Evolutionary conservation across 2,329 filamentous ascomycete genomes (phyloP).

Genomic region (Alternaria metachromatica): DNA sequence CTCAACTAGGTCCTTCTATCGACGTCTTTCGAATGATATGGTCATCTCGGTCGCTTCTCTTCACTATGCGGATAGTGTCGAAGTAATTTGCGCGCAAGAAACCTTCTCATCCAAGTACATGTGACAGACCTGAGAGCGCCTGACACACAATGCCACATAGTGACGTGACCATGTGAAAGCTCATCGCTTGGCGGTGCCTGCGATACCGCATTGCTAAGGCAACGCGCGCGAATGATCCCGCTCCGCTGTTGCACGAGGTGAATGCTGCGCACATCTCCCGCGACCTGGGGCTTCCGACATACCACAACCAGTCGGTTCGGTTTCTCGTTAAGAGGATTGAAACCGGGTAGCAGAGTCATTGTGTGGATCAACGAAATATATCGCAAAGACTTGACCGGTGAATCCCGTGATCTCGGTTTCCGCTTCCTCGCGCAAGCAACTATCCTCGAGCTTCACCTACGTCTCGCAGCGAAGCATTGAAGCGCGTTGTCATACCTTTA

Average conservation of each 20-base stretch:
- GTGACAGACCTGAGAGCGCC: background rate
- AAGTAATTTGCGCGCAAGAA: background rate
- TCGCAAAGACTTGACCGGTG: background rate
- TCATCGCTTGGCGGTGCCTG: background rate
- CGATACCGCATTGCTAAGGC: background rate
- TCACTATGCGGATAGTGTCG: background rate
- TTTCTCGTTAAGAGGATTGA: too few relatives aligned
- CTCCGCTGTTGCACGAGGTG: background rate
- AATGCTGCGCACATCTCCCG: background rate
- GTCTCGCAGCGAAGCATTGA: background rate
- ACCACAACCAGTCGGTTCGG: background rate
- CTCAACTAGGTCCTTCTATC: background rate
- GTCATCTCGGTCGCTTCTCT: background rate
- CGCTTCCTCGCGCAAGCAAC: too few relatives aligned
- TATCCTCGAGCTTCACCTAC: background rate
- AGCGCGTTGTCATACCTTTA: background rate
- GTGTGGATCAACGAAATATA: too few relatives aligned
- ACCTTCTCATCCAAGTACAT: background rate
- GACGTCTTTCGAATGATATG: background rate
- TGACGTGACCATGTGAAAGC: background rate
- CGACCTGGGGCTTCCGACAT: background rate
- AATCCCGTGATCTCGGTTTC: background rate
- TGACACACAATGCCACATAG: background rate
- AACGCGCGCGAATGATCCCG: too few relatives aligned
- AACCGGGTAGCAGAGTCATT: background rate